phyloP scores from a whole-genome alignment of 306 rosid genomes.

The Vicia sativa region DNA sequence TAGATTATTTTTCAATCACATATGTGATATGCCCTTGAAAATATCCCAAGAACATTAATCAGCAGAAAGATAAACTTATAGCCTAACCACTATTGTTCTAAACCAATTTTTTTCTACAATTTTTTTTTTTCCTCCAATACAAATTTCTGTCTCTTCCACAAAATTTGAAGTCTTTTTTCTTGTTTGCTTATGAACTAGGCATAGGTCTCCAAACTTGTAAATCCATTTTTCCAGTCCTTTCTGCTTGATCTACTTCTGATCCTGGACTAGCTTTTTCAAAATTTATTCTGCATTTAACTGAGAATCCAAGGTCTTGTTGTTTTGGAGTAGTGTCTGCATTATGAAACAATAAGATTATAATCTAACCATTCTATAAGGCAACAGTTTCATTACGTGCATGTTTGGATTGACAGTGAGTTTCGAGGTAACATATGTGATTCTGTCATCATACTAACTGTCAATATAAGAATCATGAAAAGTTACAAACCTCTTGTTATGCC shows the following conservation, averaged over 20 bases:
- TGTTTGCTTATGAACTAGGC: background rate
- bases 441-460: background rate
- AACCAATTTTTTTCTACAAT: conserved; percentile 1
- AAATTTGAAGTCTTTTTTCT: background rate
- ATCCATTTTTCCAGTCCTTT: conserved; percentile 41
- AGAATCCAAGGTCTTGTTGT: conserved; percentile 24
- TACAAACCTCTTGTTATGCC: conserved; percentile 49
- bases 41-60: conserved; percentile 5
- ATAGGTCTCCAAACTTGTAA: conserved; percentile 12
- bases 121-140: conserved; percentile 3
- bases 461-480: conserved; percentile 8
- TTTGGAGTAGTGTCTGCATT: conserved; percentile 43
- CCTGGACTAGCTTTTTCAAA: conserved; percentile 44
- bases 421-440: background rate
- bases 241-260: conserved; percentile 57
- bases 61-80: background rate
- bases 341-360: conserved; percentile 11
- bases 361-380: conserved; percentile 8
- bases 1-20: background rate
- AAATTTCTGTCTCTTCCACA: background rate
- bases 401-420: background rate
- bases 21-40: background rate
- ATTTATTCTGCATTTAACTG: conserved; percentile 27
- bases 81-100: conserved; percentile 2
- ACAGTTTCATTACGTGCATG: background rate